Evolutionary conservation across 169 alveolate species (phyloP).

Genomic region (Plasmodium knowlesi): DNA sequence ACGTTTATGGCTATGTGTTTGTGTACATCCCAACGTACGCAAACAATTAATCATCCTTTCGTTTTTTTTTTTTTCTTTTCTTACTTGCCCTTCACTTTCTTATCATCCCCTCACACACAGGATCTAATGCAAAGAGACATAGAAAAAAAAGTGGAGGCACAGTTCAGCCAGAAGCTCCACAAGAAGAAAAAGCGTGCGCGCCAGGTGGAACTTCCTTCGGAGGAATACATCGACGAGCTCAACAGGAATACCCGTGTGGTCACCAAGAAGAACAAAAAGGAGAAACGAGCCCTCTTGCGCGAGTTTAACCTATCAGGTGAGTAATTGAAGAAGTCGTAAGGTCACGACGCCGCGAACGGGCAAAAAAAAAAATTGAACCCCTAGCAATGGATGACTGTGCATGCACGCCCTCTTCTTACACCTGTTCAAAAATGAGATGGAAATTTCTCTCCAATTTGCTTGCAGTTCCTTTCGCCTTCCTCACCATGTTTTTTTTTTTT

Average conservation of each 20-base stretch:
- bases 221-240: slow-evolving; percentile 7
- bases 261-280: slow-evolving; percentile 2
- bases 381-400: neutral
- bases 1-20: neutral
- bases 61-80: too few relatives aligned
- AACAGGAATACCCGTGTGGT: neutral
- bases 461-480: neutral
- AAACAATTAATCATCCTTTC: neutral
- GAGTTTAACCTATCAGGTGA: slow-evolving; percentile 48
- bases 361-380: neutral
- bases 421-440: neutral
- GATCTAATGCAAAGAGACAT: slow-evolving; percentile 62
- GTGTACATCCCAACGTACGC: neutral
- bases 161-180: neutral
- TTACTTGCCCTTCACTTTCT: neutral
- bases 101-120: neutral
- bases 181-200: neutral
- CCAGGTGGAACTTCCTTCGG: neutral
- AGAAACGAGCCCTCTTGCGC: slow-evolving; percentile 29
- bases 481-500: neutral
- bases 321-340: neutral
- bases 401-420: neutral
- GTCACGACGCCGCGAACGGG: neutral
- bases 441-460: neutral
- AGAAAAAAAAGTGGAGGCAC: slow-evolving; percentile 29